Percentiles rank a stretch among this genome's conserved stretches.
phyloP scores from a whole-genome alignment of 1,284 basidiomycete species.

The Pseudomicrostroma phylloplanum region DNA sequence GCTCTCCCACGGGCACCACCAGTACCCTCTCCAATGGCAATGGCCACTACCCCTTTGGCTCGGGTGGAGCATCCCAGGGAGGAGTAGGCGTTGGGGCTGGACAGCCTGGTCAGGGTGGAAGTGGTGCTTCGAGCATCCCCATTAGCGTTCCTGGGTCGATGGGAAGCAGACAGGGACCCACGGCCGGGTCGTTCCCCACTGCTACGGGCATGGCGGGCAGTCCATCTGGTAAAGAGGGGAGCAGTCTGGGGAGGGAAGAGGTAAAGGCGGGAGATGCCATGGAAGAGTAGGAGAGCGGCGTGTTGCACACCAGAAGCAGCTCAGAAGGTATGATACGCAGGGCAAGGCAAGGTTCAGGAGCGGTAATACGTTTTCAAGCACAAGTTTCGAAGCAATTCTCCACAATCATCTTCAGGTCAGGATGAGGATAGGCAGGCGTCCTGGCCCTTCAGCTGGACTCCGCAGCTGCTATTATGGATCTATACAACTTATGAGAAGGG shows the following conservation, averaged over 20 bases:
- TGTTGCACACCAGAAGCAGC: not conserved
- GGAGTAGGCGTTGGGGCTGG: not conserved
- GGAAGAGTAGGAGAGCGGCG: slow-evolving; percentile 20
- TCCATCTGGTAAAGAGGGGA: slow-evolving; percentile 31
- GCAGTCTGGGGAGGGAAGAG: slow-evolving; percentile 30
- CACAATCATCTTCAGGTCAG: too few relatives aligned
- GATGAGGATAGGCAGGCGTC: too few relatives aligned
- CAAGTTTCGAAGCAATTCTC: too few relatives aligned
- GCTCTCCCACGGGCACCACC: slow-evolving; percentile 10
- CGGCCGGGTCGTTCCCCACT: slow-evolving; percentile 31
- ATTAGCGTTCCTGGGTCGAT: slow-evolving; percentile 54
- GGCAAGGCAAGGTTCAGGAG: too few relatives aligned
- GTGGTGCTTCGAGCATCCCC: not conserved
- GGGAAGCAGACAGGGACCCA: not conserved
- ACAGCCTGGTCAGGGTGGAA: not conserved
- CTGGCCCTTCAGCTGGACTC: too few relatives aligned
- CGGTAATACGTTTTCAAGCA: too few relatives aligned
- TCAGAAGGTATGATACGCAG: too few relatives aligned
- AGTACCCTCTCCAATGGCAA: not conserved
- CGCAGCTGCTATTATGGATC: too few relatives aligned
- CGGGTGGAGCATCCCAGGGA: not conserved
- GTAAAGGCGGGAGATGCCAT: slow-evolving; percentile 36
- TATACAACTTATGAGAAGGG: too few relatives aligned
- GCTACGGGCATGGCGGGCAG: slow-evolving; percentile 20
- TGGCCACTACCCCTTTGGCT: not conserved